These are phyloP conservation scores for Endocarpon pusillum DNA, from an alignment of 495 filamentous ascomycete genomes.

Conservation along the genomic window DNA sequence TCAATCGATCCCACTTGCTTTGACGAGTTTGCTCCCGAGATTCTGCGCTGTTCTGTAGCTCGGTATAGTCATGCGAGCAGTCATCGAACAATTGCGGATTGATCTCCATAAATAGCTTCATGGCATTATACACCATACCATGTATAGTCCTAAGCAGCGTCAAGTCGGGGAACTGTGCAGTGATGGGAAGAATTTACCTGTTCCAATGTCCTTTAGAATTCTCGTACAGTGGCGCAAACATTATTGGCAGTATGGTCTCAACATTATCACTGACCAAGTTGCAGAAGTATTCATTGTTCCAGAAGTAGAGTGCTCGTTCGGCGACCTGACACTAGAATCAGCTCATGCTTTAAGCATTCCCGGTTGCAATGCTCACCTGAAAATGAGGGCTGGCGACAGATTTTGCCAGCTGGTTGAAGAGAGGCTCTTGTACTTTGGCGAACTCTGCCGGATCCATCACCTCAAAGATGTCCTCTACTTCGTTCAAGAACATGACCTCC, in stretches of 20 bases:
- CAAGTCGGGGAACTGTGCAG: background rate
- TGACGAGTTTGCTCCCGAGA: constrained; percentile 59
- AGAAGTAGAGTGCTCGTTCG: constrained; percentile 95
- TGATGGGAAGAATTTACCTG: constrained; percentile 37
- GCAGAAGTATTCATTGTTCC: constrained; percentile 99
- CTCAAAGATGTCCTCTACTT: constrained; percentile 99
- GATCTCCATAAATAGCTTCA: constrained; percentile 99
- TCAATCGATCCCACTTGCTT: constrained; percentile 71
- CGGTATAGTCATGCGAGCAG: constrained; percentile 95
- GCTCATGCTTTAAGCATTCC: background rate
- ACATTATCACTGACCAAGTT: constrained; percentile 99
- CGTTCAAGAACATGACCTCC: constrained; percentile 98
- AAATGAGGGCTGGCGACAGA: constrained; percentile 98
- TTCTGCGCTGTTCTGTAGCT: constrained; percentile 77
- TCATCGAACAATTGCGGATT: constrained; percentile 98
- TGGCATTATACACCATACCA: constrained; percentile 99
- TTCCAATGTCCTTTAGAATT: constrained; percentile 99
- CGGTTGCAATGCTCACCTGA: constrained; percentile 37
- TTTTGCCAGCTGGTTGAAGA: constrained; percentile 94
- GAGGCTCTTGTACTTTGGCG: constrained; percentile 90
- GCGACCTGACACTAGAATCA: constrained; percentile 43
- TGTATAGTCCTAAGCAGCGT: constrained; percentile 66
- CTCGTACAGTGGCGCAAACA: constrained; percentile 97
- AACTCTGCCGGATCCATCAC: constrained; percentile 99
- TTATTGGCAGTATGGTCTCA: constrained; percentile 93